Evolutionary conservation across 1,284 basidiomycete species (phyloP), one percentile per base, ranked within the genome.

Genomic region (Sporisorium graminicola): DNA sequence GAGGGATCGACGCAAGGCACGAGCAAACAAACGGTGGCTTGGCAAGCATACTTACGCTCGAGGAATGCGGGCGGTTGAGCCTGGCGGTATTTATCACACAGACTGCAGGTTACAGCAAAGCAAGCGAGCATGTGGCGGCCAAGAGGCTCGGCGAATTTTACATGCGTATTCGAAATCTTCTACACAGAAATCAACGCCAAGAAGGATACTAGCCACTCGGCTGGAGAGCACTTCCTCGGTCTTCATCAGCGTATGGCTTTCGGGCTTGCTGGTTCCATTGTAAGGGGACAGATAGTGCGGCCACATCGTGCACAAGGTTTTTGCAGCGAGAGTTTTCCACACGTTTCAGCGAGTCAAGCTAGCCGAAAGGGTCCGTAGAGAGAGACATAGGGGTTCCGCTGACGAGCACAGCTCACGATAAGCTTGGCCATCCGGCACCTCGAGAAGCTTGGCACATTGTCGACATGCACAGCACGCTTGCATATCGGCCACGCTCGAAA

Each of bases 71-170:
- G 40, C 40, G 8, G 3, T 20, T n/a, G 40, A 16, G 1, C 9
- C 18, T 20, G 29, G 31, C 50, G n/a, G 50, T 51, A 31, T 51
- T 33, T 35, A n/a, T 33, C 29, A 31, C 29, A n/a, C 29, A 5
- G 29, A 31, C 29, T 31, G 29, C 10, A 5, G 29, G 5, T 29
- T 29, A n/a, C 49, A 50, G 49, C 52, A 31, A 31, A 37, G 29
- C 20, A 37, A 37, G 35, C 35, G n/a, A 7, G 14, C 29, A 18
- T 24, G 37, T 31, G 42, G 35, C 33, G 26, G 63, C 63, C 63
- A 65, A 65, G 63, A 54, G 22, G 51, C 63, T 65, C 63, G 63
- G 63, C 63, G 58, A 59, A 54, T 50, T 55, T 49, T 40, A 8
- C 33, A 40, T 53, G 33, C 47, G 27, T 26, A 4, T 22, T 26